Percentiles rank a stretch among this genome's conserved stretches.
Conservation (phyloP, 1,284 basidiomycete species). For the Sparassis latifolia region DNA sequence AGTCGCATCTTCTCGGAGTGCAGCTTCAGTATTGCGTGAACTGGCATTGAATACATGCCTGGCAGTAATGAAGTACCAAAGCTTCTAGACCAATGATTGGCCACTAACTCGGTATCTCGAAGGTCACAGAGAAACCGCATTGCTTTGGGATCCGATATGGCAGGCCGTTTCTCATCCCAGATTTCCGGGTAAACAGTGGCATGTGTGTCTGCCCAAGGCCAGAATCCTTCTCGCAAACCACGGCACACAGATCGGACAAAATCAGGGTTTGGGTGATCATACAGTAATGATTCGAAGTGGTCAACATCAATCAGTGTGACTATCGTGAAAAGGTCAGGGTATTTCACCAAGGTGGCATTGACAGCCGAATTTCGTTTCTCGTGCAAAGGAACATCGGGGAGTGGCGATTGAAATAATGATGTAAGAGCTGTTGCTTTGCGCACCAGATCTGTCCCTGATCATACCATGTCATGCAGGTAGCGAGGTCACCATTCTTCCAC, state of each 20-base stretch:
- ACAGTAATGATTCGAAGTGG: conserved; percentile 22
- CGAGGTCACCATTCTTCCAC: neutral
- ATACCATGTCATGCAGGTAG: neutral
- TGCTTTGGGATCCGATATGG: neutral
- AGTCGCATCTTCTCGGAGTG: conserved; percentile 29
- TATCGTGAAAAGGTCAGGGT: conserved; percentile 27
- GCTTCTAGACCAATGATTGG: conserved; percentile 20
- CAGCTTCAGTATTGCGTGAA: conserved; percentile 35
- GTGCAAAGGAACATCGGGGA: conserved; percentile 8
- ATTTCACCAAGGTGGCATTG: neutral
- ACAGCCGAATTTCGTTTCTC: conserved; percentile 5
- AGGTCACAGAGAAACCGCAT: neutral
- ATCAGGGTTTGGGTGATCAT: conserved; percentile 27
- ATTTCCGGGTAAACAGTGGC: conserved; percentile 15
- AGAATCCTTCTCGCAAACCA: conserved; percentile 14
- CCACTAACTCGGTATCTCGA: conserved; percentile 15
- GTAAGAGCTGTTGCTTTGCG: neutral
- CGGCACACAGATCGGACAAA: conserved; percentile 28
- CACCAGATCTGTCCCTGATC: neutral
- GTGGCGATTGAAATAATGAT: neutral
- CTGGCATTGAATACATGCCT: conserved; percentile 39
- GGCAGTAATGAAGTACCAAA: conserved; percentile 33
- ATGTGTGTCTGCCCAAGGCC: conserved; percentile 25
- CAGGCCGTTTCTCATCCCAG: conserved; percentile 11
- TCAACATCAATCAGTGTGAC: conserved; percentile 30